These are phyloP conservation scores for Pyracantha coccinea DNA, from an alignment of 331 rosid species.

Conservation along the genomic window DNA sequence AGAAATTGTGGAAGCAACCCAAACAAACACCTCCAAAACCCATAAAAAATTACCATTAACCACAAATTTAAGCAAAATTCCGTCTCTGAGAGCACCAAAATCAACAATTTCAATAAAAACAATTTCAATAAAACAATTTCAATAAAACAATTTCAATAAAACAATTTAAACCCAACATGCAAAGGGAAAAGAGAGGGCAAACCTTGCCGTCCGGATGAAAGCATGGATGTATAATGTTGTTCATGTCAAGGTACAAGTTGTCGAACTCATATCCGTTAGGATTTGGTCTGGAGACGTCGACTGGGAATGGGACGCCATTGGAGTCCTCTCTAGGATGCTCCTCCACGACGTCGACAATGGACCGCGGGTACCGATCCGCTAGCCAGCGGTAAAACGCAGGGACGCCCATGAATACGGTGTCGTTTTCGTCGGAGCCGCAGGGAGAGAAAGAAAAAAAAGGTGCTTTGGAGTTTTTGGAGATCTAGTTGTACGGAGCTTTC, in stretches of 20 bases:
- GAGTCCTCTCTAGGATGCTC: constrained; percentile 34
- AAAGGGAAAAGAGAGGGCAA: neutral
- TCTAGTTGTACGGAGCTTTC: constrained; percentile 6
- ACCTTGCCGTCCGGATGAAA: constrained; percentile 99
- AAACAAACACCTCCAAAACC: neutral
- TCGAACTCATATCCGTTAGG: constrained; percentile 93
- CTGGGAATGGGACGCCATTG: constrained; percentile 19
- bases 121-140: neutral
- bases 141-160: neutral
- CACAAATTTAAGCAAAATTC: neutral
- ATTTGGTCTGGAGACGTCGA: constrained; percentile 73
- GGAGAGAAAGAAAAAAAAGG: neutral
- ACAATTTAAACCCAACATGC: no score
- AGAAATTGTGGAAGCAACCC: neutral
- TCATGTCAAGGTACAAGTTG: constrained; percentile 90
- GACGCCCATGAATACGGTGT: constrained; percentile 66
- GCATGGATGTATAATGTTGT: constrained; percentile 91
- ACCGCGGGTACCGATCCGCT: constrained; percentile 83
- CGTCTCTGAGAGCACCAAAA: neutral
- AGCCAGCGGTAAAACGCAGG: constrained; percentile 99
- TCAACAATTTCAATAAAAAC: neutral
- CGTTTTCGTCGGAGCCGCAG: constrained; percentile 23
- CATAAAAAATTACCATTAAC: neutral
- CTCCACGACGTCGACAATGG: constrained; percentile 75
- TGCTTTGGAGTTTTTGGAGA: neutral